Evolutionary conservation across 2,329 filamentous ascomycete genomes (phyloP).

Genomic region (Penicillium sp.): DNA sequence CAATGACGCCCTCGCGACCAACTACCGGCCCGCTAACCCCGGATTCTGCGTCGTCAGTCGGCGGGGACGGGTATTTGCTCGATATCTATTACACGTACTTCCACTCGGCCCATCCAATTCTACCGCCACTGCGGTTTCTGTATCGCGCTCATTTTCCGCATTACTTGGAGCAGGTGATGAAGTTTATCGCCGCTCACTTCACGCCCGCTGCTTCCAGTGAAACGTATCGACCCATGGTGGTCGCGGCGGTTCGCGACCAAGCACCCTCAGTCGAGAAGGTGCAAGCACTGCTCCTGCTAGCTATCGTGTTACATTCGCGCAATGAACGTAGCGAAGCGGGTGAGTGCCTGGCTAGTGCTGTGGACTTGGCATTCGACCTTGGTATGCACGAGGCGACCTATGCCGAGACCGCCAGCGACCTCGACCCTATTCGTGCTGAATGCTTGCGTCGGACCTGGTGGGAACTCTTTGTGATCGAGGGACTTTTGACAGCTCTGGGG

Average conservation of each 20-base stretch:
- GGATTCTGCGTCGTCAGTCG: constrained; percentile 34
- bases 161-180: constrained; percentile 55
- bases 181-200: constrained; percentile 57
- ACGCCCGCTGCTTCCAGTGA: constrained; percentile 46
- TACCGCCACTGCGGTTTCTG: constrained; percentile 49
- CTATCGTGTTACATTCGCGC: constrained; percentile 74
- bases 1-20: constrained; percentile 19
- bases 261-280: constrained; percentile 61
- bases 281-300: constrained; percentile 73
- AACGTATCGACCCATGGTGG: constrained; percentile 40
- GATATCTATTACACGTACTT: constrained; percentile 58
- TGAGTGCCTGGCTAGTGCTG: constrained; percentile 64
- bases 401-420: constrained; percentile 61
- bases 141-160: constrained; percentile 39
- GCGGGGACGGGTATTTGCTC: constrained; percentile 44
- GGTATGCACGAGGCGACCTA: constrained; percentile 71
- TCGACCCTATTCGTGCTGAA: constrained; percentile 70
- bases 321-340: constrained; percentile 68
- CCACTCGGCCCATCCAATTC: constrained; percentile 56
- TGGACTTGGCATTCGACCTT: constrained; percentile 70
- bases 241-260: constrained; percentile 32
- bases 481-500: constrained; percentile 73
- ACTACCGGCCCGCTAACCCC: constrained; percentile 33
- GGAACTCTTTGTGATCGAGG: constrained; percentile 78
- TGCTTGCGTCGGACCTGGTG: constrained; percentile 89